These are phyloP conservation scores for Alternaria brassicicola DNA, from an alignment of 2,329 filamentous ascomycete species.

Conservation along the genomic window DNA sequence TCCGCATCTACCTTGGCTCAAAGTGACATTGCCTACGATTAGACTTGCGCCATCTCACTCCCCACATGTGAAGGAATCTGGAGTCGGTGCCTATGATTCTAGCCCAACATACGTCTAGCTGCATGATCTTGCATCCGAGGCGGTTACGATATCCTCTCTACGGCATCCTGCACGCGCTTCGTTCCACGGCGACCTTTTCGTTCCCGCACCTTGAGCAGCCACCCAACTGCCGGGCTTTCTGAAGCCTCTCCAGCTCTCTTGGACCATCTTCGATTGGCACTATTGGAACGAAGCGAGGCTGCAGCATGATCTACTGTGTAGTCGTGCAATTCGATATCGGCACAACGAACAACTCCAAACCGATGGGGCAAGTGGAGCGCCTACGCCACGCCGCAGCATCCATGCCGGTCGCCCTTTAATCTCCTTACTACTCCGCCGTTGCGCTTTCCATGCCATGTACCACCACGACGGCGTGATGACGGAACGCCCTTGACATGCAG, in stretches of 20 bases:
- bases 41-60: not conserved
- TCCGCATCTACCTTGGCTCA: not conserved
- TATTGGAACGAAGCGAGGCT: not conserved
- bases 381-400: not conserved
- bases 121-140: constrained; percentile 17
- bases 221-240: not conserved
- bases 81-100: not conserved
- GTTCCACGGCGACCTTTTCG: not conserved
- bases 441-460: not conserved
- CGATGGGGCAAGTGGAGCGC: constrained; percentile 12
- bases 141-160: not conserved
- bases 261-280: not conserved
- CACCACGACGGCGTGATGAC: not conserved
- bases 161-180: not conserved
- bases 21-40: constrained; percentile 5
- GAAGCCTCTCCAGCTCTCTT: not conserved
- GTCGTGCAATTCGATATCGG: not conserved
- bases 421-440: not conserved
- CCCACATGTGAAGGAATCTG: not conserved
- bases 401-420: not conserved
- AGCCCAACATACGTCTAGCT: constrained; percentile 2
- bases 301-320: not conserved
- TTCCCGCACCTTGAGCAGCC: not conserved
- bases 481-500: not conserved
- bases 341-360: not conserved